Base-by-base conservation (phyloP, 345 rosid species). In the Nephelium lappaceum region DNA sequence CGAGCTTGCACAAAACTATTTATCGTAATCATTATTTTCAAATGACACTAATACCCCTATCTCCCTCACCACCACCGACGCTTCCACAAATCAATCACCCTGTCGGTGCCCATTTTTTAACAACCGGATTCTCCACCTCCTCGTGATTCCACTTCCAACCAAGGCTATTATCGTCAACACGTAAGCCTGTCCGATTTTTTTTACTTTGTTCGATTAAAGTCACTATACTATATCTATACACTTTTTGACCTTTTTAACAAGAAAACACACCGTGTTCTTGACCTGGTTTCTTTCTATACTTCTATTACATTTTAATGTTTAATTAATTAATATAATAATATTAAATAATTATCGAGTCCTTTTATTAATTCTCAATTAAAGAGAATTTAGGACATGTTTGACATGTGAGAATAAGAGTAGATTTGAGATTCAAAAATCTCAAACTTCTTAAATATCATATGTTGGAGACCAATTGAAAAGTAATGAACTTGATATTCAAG, bases 91-190 rank as follows among this genome's bases (percentile, higher is more conserved):
- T 43, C 79, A 24, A 0, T 38, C 27, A 14, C 76, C 9, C 1
- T 55, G 73, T 76, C 83, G 79, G 83, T 65, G 76, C 64, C 63
- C 57, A 39, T 39, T 47, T 60, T 3, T 8, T 5, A 5, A 6
- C 12, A 6, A 11, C 41, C 12, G 51, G 74, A 31, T 57, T 12
- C 16, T 15, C 55, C 51, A 38, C 24, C 47, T n/a, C 23, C 4
- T 53, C 12, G 25, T 68, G 39, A 15, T 41, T 41, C 42, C 6
- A 3, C 14, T 4, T 0, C 47, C 38, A 18, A 23, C 11, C 12
- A 41, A 70, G 79, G 79, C 61, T 41, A 64, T 9, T 65, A 62
- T 75, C 21, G 73, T 42, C 38, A 51, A 63, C 19, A 62, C 27
- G 2, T 18, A 61, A 60, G 3, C 7, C n/a, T 21, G 12, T 38